These are phyloP conservation scores for Neobulgaria alba DNA, from an alignment of 2,329 filamentous ascomycete species.

Conservation along the genomic window DNA sequence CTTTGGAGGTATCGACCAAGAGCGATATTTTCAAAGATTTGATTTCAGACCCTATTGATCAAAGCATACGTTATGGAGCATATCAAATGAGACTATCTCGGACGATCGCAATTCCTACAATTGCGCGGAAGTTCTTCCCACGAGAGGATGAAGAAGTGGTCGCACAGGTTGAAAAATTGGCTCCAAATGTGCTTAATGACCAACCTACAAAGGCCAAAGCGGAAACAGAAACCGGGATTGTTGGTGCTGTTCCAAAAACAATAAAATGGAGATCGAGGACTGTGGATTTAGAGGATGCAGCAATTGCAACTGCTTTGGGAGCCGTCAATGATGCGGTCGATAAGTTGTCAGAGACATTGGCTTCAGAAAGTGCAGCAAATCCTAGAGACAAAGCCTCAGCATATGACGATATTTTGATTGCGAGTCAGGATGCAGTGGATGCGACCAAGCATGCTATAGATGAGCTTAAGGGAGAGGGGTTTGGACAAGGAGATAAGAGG, in stretches of 20 bases:
- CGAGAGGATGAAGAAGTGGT: slow-evolving; percentile 53
- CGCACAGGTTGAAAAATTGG: slow-evolving; percentile 59
- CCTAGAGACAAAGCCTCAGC: slow-evolving; percentile 68
- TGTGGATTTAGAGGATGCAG: slow-evolving; percentile 85
- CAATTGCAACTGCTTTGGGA: slow-evolving; percentile 77
- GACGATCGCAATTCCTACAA: slow-evolving; percentile 69
- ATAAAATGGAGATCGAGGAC: slow-evolving; percentile 80
- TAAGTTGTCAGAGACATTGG: slow-evolving; percentile 40
- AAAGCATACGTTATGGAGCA: slow-evolving; percentile 86
- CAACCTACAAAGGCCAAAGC: slow-evolving; percentile 40
- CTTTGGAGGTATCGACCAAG: slow-evolving; percentile 56
- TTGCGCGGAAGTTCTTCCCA: slow-evolving; percentile 74
- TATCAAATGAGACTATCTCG: slow-evolving; percentile 86
- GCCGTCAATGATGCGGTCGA: slow-evolving; percentile 51
- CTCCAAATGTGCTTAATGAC: slow-evolving; percentile 58
- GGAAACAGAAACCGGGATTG: slow-evolving; percentile 40
- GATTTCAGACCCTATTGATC: slow-evolving; percentile 77
- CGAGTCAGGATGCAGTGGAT: slow-evolving; percentile 89
- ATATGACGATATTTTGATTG: slow-evolving; percentile 84
- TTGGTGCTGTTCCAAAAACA: slow-evolving; percentile 56
- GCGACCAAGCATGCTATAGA: slow-evolving; percentile 90
- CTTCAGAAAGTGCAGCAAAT: slow-evolving; percentile 35
- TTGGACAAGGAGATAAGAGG: slow-evolving; percentile 72
- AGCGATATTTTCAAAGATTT: slow-evolving; percentile 81
- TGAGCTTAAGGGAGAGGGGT: slow-evolving; percentile 74